Evolutionary conservation across 441 rosid species (phyloP).

Genomic region (Brassica balearica): DNA sequence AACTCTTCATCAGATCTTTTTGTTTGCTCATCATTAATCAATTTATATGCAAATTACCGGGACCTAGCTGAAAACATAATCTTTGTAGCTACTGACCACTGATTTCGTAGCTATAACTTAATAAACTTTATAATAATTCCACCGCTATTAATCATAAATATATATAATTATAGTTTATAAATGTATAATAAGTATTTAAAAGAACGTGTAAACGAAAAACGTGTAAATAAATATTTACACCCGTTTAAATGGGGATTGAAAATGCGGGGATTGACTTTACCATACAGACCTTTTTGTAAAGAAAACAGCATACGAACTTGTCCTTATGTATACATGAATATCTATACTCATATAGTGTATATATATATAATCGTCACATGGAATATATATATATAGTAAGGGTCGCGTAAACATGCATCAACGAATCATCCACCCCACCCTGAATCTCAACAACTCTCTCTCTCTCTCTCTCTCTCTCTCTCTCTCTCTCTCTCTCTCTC

Average conservation of each 20-base stretch:
- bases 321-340: slow-evolving; percentile 7
- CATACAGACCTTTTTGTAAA: slow-evolving; percentile 1
- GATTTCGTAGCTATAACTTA: background rate
- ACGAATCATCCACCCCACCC: no score
- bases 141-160: background rate
- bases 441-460: background rate
- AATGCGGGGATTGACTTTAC: slow-evolving; percentile 32
- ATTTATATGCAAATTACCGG: background rate
- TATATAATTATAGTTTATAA: background rate
- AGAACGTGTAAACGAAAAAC: background rate
- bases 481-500: slow-evolving; percentile 17
- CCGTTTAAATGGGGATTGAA: slow-evolving; percentile 25
- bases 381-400: no score
- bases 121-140: background rate
- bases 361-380: background rate
- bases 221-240: background rate
- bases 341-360: background rate
- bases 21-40: background rate
- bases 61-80: background rate
- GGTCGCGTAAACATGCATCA: no score
- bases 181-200: background rate
- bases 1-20: slow-evolving; percentile 3
- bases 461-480: slow-evolving; percentile 22
- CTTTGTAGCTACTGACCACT: background rate
- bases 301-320: slow-evolving; percentile 1